Base-by-base conservation (phyloP, 345 rosid genomes). In the Salix dunnii region DNA sequence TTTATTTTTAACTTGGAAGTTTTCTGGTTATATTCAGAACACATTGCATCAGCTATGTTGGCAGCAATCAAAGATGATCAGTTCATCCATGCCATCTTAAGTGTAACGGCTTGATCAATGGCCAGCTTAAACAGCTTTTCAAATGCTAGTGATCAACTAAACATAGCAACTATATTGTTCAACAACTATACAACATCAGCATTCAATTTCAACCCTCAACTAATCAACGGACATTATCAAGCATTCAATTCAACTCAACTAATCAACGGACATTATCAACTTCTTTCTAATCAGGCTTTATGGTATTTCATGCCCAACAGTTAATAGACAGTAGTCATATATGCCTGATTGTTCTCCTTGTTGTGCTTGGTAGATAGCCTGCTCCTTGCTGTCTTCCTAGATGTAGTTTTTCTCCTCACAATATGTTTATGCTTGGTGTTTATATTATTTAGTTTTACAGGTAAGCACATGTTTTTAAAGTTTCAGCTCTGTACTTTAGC, bases 201-300 rank as follows among this genome's bases (percentile, higher is more conserved):
- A 86, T 86, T 88, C 90, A 87, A 87, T 89, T 89, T 89, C 91
- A 86, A 91, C 90, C 82, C 80, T 90, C 98, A 90, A 94, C 97
- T 94, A 90, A 88, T 91, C 97, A 94, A 91, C 86, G 92, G 94
- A 88, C 94, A 74, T 74, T 74, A 86, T 90, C 84, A 88, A 88
- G 93, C 92, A 82, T 86, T 89, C 91, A 86, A 86, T 89, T 88
- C 93, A 86, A 91, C 91, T 92, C 98, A 89, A 94, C 97, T 94
- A 90, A 88, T 91, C 97, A 94, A 92, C 88, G 94, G 96, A 89
- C 98, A 90, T 91, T 91, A 87, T 72, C 98, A 91, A 88, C 97
- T 89, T 83, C 90, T 90, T 88, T 89, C 90, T 91, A 89, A 81
- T 87, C 89, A 87, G 86, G 86, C 85, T 83, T 84, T 87, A 85